phyloP scores from a whole-genome alignment of 257 asterid species.

The Lycium barbarum region DNA sequence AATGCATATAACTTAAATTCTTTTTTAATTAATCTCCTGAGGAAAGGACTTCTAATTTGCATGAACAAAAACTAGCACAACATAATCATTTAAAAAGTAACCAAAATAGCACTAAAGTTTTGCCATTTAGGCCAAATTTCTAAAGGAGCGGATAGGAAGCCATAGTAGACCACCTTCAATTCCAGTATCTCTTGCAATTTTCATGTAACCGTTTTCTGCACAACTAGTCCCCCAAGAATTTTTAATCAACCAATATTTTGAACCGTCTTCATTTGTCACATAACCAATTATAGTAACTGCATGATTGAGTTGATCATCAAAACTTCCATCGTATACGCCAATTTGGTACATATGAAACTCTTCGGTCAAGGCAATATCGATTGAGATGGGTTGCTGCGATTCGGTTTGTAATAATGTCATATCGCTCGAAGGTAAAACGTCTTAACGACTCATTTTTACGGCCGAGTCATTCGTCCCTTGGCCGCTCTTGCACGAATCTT shows the following conservation, averaged over 20 bases:
- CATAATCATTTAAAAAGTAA: not conserved
- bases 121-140: not conserved
- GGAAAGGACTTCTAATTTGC: not conserved
- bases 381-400: not conserved
- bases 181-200: constrained; percentile 28
- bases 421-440: constrained; percentile 18
- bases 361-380: not conserved
- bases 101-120: not conserved
- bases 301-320: not conserved
- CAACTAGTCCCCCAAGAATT: not conserved
- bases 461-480: not conserved
- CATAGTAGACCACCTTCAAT: constrained; percentile 2
- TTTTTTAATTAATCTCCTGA: not conserved
- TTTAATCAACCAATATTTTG: too few relatives aligned
- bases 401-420: not conserved
- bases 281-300: too few relatives aligned
- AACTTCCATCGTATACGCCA: constrained; percentile 29
- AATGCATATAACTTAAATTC: too few relatives aligned
- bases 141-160: constrained; percentile 36
- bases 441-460: constrained; percentile 32
- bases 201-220: constrained; percentile 39
- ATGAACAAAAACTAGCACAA: not conserved
- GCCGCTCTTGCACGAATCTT: constrained; percentile 29
- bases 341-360: not conserved
- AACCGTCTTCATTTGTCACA: too few relatives aligned